Evolutionary conservation across 768 basidiomycete species (phyloP).

Genomic region (Cantharellus cinnabarinus): DNA sequence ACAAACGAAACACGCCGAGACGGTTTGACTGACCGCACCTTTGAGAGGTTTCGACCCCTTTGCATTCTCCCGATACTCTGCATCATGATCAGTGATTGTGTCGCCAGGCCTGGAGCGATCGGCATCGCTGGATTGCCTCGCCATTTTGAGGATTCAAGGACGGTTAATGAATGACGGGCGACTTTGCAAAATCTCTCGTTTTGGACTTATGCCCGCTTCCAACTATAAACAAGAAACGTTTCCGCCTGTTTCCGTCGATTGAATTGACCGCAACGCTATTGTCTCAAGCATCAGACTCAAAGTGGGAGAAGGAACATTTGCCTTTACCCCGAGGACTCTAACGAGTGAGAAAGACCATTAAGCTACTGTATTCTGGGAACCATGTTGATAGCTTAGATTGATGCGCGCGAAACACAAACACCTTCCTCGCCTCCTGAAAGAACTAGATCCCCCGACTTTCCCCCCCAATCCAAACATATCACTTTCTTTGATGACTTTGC

Average conservation of each 20-base stretch:
- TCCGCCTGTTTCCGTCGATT: no score
- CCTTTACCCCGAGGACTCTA: no score
- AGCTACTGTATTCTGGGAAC: no score
- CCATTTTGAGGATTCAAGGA: not conserved
- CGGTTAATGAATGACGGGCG: no score
- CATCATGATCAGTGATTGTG: not conserved
- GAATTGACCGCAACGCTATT: no score
- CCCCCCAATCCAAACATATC: constrained; percentile 35
- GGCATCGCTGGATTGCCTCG: not conserved
- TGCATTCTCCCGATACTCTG: not conserved
- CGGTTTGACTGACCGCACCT: no score
- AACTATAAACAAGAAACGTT: no score
- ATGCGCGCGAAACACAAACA: constrained; percentile 11
- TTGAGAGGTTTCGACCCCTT: not conserved
- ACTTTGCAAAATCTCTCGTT: no score
- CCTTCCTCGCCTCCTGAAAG: constrained; percentile 46
- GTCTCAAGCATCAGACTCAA: no score
- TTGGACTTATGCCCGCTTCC: no score
- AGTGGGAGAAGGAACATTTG: no score
- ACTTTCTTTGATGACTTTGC: constrained; percentile 32
- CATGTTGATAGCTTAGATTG: not conserved
- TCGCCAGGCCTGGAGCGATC: not conserved
- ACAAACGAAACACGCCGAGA: not conserved
- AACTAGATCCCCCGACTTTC: constrained; percentile 23
- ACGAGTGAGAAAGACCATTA: no score